Evolutionary conservation across 2,329 filamentous ascomycete genomes (phyloP), one percentile per base, ranked within the genome.

Genomic region (Lasiodiplodia citricola): DNA sequence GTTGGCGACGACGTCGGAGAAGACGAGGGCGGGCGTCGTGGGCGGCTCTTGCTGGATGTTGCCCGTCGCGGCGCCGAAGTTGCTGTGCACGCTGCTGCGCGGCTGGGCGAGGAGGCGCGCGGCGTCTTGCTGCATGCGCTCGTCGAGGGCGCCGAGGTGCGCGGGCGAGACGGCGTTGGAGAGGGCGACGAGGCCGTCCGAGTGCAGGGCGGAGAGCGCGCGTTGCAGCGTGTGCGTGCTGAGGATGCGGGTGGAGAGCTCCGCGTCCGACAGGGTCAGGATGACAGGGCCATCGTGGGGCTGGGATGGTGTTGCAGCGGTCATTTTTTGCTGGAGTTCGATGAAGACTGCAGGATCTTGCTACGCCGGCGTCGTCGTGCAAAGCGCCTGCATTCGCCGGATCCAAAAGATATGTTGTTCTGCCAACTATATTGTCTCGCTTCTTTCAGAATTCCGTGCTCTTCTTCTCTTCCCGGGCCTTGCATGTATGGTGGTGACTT

Each of bases 1-100:
- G 25, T 74, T 74, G n/a, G 71, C 71, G 72, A 74, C 78, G 25
- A 83, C 68, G 56, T 83, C 80, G 38, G 75, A 71, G 66, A 76
- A 79, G 68, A 83, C 77, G 50, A 79, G 76, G 0, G 76, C 73
- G 16, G 71, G 69, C 14, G 74, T 74, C 11, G 78, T 73, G 0
- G 80, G 78, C 0, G 81, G 80, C 31, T 78, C 79, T 70, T 82
- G 80, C 62, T 81, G 78, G 72, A 83, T 82, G 69, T 83, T 83
- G 0, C 76, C 75, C 2, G 78, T 80, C 64, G 47, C 74, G 69
- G 68, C 31, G 44, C 75, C 75, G 62, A 77, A 79, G 72, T 79
- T 79, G 73, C 71, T 72, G 62, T 74, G 73, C 28, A 72, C 41
- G 18, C 16, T 18, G 18, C 31, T 71, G 25, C 69, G 71, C 18